phyloP scores from a whole-genome alignment of 441 rosid species.

The Gossypium aridum region DNA sequence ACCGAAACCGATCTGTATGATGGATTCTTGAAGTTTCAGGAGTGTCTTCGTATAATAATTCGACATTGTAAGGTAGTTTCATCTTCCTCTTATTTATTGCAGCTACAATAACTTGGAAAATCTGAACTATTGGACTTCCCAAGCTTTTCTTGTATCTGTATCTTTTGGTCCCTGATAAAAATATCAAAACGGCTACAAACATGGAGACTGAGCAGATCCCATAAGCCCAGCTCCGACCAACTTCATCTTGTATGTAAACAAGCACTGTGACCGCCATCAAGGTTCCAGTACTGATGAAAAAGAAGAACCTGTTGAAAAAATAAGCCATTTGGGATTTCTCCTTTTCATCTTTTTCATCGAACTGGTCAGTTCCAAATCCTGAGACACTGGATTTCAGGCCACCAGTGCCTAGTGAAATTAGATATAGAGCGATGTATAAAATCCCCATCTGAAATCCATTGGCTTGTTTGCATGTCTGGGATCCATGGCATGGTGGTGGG shows the following conservation, averaged over 20 bases:
- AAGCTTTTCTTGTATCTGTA: constrained; percentile 37
- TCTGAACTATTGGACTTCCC: constrained; percentile 41
- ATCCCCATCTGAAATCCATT: constrained; percentile 35
- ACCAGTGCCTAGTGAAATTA: constrained; percentile 40
- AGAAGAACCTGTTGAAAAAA: constrained; percentile 45
- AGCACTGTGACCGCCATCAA: constrained; percentile 41
- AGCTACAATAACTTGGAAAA: constrained; percentile 33
- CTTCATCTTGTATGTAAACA: constrained; percentile 39
- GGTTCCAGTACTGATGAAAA: constrained; percentile 37
- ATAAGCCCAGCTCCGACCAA: constrained; percentile 39
- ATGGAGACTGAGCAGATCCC: constrained; percentile 38
- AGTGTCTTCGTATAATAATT: constrained; percentile 25
- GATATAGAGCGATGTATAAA: constrained; percentile 32
- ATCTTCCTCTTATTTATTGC: constrained; percentile 31
- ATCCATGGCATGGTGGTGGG: constrained; percentile 34
- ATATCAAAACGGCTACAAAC: constrained; percentile 24
- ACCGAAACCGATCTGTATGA: constrained; percentile 34
- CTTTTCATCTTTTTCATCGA: constrained; percentile 32
- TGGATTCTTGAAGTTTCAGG: constrained; percentile 24
- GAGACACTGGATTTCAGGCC: constrained; percentile 48
- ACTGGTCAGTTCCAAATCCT: constrained; percentile 45
- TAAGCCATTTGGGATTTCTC: constrained; percentile 40
- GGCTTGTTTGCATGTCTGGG: constrained; percentile 26
- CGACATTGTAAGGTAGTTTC: constrained; percentile 22
- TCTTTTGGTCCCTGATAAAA: constrained; percentile 29